These are phyloP conservation scores for Cryptococcus floricola DNA, from an alignment of 1,284 basidiomycete genomes.

Conservation along the genomic window DNA sequence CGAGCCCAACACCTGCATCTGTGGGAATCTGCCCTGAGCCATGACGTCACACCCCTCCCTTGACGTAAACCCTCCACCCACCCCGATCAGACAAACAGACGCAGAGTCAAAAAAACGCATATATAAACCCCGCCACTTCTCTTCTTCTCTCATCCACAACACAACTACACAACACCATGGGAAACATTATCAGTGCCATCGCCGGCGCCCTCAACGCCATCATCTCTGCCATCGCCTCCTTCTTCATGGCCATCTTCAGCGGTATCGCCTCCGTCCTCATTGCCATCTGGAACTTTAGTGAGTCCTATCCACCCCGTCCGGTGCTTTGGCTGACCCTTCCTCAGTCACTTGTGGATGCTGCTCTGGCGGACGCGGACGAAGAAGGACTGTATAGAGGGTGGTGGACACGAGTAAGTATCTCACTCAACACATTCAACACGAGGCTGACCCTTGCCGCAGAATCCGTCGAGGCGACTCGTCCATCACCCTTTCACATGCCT, in stretches of 20 bases:
- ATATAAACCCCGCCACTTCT: slow-evolving; percentile 3
- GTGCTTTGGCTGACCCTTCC: neutral
- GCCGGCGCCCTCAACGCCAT: slow-evolving; percentile 23
- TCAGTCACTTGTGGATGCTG: slow-evolving; percentile 27
- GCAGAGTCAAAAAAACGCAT: neutral
- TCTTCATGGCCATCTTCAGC: slow-evolving; percentile 36
- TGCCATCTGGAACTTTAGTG: slow-evolving; percentile 36
- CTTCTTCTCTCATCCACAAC: neutral
- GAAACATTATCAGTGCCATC: slow-evolving; percentile 37
- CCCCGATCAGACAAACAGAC: neutral
- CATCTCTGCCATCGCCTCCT: slow-evolving; percentile 20
- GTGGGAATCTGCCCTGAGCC: no score
- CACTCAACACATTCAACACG: neutral
- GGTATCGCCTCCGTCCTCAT: slow-evolving; percentile 34
- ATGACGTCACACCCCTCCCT: neutral
- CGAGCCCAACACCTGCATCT: no score
- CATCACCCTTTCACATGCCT: neutral
- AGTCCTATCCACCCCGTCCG: neutral
- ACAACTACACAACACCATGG: slow-evolving; percentile 15
- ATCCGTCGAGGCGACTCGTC: slow-evolving; percentile 1
- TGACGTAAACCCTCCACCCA: neutral
- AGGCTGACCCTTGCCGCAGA: slow-evolving; percentile 5
- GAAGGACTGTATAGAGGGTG: slow-evolving; percentile 31
- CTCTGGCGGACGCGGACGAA: slow-evolving; percentile 29
- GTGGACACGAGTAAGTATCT: slow-evolving; percentile 9